A percentile compares a stretch with the other conserved stretches of the same genome.
phyloP scores from a whole-genome alignment of 129 eudicot species.

The Kitagawia praeruptora region DNA sequence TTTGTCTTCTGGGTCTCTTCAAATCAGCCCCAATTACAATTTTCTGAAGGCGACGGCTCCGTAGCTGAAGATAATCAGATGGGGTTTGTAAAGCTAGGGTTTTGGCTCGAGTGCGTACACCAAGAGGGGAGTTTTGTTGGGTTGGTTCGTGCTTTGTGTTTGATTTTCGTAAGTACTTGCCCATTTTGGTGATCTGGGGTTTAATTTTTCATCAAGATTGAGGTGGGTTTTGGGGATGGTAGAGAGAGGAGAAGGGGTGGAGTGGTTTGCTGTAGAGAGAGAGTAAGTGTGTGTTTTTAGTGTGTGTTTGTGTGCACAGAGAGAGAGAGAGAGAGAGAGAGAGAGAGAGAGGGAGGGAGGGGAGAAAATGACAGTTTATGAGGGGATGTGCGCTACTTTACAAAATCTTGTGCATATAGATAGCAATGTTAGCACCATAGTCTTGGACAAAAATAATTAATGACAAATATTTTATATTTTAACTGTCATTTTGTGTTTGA shows the following conservation, averaged over 20 bases:
- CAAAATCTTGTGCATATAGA: no score
- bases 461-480: no score
- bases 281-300: neutral
- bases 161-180: conserved; percentile 18
- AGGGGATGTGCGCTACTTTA: neutral
- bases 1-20: conserved; percentile 25
- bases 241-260: neutral
- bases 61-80: conserved; percentile 49
- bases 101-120: conserved; percentile 16
- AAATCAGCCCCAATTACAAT: conserved; percentile 8
- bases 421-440: no score
- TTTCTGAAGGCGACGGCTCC: conserved; percentile 46
- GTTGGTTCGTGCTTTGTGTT: conserved; percentile 4
- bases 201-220: neutral
- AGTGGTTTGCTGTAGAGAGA: neutral
- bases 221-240: neutral
- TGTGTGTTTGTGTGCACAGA: neutral
- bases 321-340: neutral
- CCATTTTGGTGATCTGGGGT: conserved; percentile 7
- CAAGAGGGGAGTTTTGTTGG: conserved; percentile 5
- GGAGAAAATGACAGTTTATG: neutral
- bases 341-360: neutral
- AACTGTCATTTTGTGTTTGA: no score
- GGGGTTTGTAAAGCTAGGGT: conserved; percentile 20
- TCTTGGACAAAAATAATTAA: no score